Evolutionary conservation across 202 grass and related monocot species (phyloP), one percentile per base, ranked within the genome.

Genomic region (Schoenoplectus triqueter): DNA sequence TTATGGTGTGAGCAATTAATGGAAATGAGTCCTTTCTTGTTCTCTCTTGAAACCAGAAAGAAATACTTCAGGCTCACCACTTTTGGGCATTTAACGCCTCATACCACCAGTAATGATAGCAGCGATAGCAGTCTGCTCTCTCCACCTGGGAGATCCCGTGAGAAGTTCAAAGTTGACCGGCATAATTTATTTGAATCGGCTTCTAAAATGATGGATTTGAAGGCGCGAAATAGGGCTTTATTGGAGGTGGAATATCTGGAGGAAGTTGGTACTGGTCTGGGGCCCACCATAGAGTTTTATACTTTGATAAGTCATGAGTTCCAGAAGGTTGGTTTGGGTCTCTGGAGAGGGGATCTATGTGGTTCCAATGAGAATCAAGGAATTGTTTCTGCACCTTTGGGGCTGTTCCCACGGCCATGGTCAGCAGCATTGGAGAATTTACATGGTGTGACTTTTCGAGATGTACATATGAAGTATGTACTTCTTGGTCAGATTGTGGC

Each of bases 251-350:
- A 99, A 90, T 99, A 96, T 76, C 54, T 86, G 73, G 96, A 92
- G 71, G 96, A 99, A 94, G 96, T 96, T 45, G 96, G 96, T 82
- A 99, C 96, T 65, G 96, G 96, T 84, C 89, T 99, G 86, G 96
- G 96, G 71, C 96, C 96, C 67, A 99, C 96, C 2, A 92, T 99
- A 90, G 96, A 99, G 72, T 99, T 99, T 20, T 99, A 94, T 90
- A 99, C 96, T 19, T 83, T 96, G 89, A 91, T 91, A 78, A 95
- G 96, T 80, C 96, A 96, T 81, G 96, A 94, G 78, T 99, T 99
- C 84, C 96, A 99, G 85, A 96, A 92, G 88, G 86, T 86, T 78
- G 91, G 91, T 79, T 69, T 99, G 64, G 84, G 88, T 74, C 95
- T 99, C 89, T 99, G 96, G 96, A 94, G 96, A 92, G 93, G 87